These are phyloP conservation scores for Mrakia blollopis DNA, from an alignment of 768 basidiomycete species.

Conservation along the genomic window DNA sequence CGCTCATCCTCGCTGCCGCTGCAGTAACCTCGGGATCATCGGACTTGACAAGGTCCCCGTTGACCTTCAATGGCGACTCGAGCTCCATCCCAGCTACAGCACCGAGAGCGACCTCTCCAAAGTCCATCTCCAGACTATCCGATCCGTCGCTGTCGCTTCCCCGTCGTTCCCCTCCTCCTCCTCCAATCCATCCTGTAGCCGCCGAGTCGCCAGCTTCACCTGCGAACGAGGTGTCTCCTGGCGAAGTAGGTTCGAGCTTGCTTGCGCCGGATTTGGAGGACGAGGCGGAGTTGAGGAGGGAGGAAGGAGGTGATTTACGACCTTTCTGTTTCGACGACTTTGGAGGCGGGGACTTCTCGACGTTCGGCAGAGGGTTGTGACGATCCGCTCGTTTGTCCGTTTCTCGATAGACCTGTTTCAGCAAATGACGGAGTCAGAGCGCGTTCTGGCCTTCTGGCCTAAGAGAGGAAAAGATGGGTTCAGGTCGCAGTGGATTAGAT, in stretches of 20 bases:
- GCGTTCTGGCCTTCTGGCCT: too few species aligned
- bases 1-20: not conserved
- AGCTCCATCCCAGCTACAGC: constrained; percentile 6
- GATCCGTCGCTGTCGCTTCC: not conserved
- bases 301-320: constrained; percentile 1
- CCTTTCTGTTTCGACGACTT: not conserved
- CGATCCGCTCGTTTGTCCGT: constrained; percentile 15
- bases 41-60: too few species aligned
- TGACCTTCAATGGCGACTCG: not conserved
- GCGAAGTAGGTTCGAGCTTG: not conserved
- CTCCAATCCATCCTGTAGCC: not conserved
- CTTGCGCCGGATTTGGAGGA: not conserved
- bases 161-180: too few species aligned
- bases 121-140: constrained; percentile 9
- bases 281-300: not conserved
- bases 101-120: constrained; percentile 9
- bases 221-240: not conserved
- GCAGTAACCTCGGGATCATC: not conserved
- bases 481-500: too few species aligned
- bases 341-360: not conserved
- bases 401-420: constrained; percentile 14
- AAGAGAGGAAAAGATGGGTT: too few species aligned
- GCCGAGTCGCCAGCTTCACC: not conserved
- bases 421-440: too few species aligned
- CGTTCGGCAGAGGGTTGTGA: not conserved